phyloP scores from a whole-genome alignment of 2,329 filamentous ascomycete species.

The Aspergillus terreus region DNA sequence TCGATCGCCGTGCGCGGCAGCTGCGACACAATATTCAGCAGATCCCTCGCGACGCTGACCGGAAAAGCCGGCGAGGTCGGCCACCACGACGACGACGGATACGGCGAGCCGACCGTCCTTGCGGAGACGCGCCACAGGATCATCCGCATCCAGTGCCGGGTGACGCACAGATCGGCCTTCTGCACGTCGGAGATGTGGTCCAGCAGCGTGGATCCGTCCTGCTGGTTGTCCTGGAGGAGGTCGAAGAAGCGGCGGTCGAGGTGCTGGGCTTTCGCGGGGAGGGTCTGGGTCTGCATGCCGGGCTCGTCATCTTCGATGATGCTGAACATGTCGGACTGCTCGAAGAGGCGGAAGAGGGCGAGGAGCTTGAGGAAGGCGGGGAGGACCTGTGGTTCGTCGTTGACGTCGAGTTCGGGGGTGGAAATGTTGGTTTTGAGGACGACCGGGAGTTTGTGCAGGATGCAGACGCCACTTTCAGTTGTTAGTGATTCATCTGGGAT shows the following conservation, averaged over 20 bases:
- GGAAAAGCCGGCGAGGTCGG: conserved; percentile 22
- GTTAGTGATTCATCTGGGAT: too few relatives aligned
- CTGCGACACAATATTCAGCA: conserved; percentile 41
- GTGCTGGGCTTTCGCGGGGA: neutral
- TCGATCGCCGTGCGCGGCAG: conserved; percentile 48
- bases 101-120: conserved; percentile 12
- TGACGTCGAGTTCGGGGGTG: conserved; percentile 35
- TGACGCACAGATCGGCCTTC: conserved; percentile 49
- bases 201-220: conserved; percentile 38
- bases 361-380: conserved; percentile 50
- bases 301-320: conserved; percentile 35
- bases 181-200: conserved; percentile 48
- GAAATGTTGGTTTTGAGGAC: conserved; percentile 41
- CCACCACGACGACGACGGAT: neutral
- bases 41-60: conserved; percentile 46
- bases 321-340: conserved; percentile 49
- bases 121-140: conserved; percentile 46
- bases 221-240: conserved; percentile 41
- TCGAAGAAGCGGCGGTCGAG: conserved; percentile 27
- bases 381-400: conserved; percentile 44
- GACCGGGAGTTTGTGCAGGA: conserved; percentile 50
- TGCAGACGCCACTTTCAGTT: conserved; percentile 42
- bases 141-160: conserved; percentile 51
- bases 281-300: neutral
- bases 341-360: conserved; percentile 50